A percentile compares a stretch with the other conserved stretches of the same genome.
Evolutionary conservation across 257 asterid species (phyloP).

Genomic region (Craterostigma plantagineum): DNA sequence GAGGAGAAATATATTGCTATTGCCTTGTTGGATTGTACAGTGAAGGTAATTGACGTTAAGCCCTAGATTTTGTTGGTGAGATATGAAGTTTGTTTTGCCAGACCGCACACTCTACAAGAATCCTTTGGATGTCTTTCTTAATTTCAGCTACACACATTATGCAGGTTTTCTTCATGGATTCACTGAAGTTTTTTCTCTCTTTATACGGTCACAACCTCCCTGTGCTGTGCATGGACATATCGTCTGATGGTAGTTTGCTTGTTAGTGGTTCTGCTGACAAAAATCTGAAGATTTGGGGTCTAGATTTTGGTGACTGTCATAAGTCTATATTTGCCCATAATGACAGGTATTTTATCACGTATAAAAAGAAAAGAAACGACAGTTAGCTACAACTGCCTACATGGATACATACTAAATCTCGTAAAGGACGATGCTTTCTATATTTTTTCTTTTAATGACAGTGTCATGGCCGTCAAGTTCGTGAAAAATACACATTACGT

Average conservation of each 20-base stretch:
- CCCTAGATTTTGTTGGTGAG: too few species aligned
- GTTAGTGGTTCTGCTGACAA: conserved; percentile 91
- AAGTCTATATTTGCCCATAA: conserved; percentile 86
- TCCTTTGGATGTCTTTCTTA: conserved; percentile 4
- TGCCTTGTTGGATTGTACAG: conserved; percentile 65
- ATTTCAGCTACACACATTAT: conserved; percentile 8
- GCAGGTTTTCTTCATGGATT: conserved; percentile 84
- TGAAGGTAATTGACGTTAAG: conserved; percentile 34
- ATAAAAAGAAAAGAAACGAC: neutral
- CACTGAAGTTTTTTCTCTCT: conserved; percentile 60
- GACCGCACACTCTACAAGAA: too few species aligned
- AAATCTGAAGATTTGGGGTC: conserved; percentile 90
- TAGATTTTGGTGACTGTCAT: conserved; percentile 87
- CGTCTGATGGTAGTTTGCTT: conserved; percentile 79
- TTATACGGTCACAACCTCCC: conserved; percentile 88
- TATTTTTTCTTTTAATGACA: conserved; percentile 20
- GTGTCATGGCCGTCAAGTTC: conserved; percentile 86
- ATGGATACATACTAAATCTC: neutral
- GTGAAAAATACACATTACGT: conserved; percentile 70
- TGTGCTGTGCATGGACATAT: conserved; percentile 87
- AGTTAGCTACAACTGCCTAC: too few species aligned
- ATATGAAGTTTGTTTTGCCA: too few species aligned
- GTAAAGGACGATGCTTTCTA: conserved; percentile 3
- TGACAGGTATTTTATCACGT: conserved; percentile 39
- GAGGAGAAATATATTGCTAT: conserved; percentile 76